Base-by-base conservation (phyloP, 148 eudicot species). In the Amaranthus hypochondriacus region DNA sequence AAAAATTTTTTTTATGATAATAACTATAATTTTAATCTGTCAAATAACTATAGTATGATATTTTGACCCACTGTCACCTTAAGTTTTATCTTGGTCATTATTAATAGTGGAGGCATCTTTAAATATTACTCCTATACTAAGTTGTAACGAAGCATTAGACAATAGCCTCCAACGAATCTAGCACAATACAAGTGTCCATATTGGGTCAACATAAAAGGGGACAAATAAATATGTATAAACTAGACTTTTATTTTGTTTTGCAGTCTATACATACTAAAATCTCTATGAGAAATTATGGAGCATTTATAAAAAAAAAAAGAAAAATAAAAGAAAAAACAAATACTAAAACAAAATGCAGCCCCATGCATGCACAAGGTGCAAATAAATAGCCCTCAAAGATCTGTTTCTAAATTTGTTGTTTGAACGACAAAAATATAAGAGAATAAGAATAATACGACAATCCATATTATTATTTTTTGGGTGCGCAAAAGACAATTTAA, bases 331-430 rank as follows among this genome's bases (percentile, higher is more conserved):
- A 15, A 13, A 4, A 0, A 18, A 18, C 18, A 18, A 18, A 18
- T 18, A 18, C 18, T 18, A 14, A 14, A 48, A 15, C 4, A 4
- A 66, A 49, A n/a, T 66, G n/a, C 44, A 67, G 70, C 28, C 70
- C 70, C 56, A 67, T 67, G 44, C 70, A 67, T 67, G 70, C 70
- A 67, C 56, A 67, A 55, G 70, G 70, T 18, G 70, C 43, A 56
- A 1, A 14, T 44, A 63, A 65, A 14, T 65, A 28, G 54, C 69
- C 15, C 28, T 56, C 12, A 50, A 67, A 51, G n/a, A 49, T 67
- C 51, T 67, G 39, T 28, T 28, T 28, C 39, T 28, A 28, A 28
- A 21, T 67, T 39, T 50, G 56, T 67, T 44, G 53, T 66, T 47
- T 6, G 52, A 47, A 60, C 62, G 63, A 64, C 68, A 64, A 64